Evolutionary conservation across 176 grass and related monocot genomes (phyloP).

Genomic region (Raddia distichophylla): DNA sequence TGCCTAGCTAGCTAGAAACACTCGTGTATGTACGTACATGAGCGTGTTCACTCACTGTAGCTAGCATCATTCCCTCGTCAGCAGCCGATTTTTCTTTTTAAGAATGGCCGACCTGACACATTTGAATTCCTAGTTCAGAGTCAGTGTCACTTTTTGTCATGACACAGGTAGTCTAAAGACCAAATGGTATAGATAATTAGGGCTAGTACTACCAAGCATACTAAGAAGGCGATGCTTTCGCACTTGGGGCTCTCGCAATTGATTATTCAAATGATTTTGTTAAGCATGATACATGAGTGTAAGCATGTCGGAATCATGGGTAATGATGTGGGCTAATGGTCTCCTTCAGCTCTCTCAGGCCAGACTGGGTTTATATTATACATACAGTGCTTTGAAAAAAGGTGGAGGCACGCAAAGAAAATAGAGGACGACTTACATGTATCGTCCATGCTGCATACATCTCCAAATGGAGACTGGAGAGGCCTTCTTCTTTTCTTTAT

Average conservation of each 20-base stretch:
- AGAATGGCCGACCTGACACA: background rate
- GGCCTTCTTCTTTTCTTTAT: constrained; percentile 11
- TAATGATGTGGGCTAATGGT: background rate
- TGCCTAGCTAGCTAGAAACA: background rate
- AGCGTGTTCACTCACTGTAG: background rate
- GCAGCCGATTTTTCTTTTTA: background rate
- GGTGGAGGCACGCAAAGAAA: background rate
- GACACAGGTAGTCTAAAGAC: background rate
- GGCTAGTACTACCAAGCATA: background rate
- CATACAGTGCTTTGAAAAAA: constrained; percentile 10
- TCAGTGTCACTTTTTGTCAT: constrained; percentile 40
- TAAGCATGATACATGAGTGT: constrained; percentile 2
- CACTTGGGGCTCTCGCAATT: background rate
- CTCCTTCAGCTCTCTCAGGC: background rate
- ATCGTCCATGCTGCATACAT: background rate
- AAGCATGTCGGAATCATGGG: constrained; percentile 18
- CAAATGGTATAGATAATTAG: background rate
- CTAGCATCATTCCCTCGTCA: constrained; percentile 33
- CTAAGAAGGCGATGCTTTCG: constrained; percentile 39
- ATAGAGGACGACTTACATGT: background rate
- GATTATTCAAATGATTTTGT: constrained; percentile 29
- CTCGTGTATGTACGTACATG: constrained; percentile 2
- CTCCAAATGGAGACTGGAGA: constrained; percentile 31
- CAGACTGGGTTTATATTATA: background rate
- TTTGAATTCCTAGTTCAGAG: constrained; percentile 8